Conservation (phyloP, 345 rosid species). For the Raphanus sativus region DNA sequence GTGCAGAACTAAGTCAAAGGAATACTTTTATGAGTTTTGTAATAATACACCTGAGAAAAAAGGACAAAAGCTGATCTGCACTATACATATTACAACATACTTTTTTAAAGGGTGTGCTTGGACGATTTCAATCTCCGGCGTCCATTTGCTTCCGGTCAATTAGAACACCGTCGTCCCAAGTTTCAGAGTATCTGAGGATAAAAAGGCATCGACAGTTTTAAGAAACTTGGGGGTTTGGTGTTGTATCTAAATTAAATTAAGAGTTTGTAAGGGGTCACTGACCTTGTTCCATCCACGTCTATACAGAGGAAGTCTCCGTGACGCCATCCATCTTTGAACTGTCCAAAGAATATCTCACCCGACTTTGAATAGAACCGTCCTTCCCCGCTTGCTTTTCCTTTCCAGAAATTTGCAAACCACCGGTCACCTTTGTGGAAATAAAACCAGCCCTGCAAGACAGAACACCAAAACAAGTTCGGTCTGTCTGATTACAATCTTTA, state of each 20-base stretch:
- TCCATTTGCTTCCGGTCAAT: constrained; percentile 53
- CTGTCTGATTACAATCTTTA: neutral
- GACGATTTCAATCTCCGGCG: constrained; percentile 33
- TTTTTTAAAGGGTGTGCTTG: neutral
- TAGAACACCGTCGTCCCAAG: constrained; percentile 77
- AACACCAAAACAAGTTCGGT: neutral
- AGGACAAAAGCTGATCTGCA: constrained; percentile 8
- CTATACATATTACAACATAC: constrained; percentile 12
- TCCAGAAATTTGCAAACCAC: constrained; percentile 99
- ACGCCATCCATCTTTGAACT: constrained; percentile 91
- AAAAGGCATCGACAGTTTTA: neutral
- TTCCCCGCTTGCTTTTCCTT: constrained; percentile 94
- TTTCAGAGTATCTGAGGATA: constrained; percentile 58
- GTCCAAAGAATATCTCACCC: constrained; percentile 80
- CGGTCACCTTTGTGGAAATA: constrained; percentile 86
- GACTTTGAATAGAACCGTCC: constrained; percentile 88
- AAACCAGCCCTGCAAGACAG: constrained; percentile 79
- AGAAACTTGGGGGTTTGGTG: neutral
- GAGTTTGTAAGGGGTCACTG: constrained; percentile 1
- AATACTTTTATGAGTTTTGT: constrained; percentile 16
- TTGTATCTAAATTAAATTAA: no score
- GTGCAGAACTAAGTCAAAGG: neutral
- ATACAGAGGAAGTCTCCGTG: constrained; percentile 78
- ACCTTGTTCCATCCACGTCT: constrained; percentile 81
- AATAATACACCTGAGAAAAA: constrained; percentile 4